These are phyloP conservation scores for Arabidopsis hybrid DNA, from an alignment of 441 rosid genomes.

Conservation along the genomic window DNA sequence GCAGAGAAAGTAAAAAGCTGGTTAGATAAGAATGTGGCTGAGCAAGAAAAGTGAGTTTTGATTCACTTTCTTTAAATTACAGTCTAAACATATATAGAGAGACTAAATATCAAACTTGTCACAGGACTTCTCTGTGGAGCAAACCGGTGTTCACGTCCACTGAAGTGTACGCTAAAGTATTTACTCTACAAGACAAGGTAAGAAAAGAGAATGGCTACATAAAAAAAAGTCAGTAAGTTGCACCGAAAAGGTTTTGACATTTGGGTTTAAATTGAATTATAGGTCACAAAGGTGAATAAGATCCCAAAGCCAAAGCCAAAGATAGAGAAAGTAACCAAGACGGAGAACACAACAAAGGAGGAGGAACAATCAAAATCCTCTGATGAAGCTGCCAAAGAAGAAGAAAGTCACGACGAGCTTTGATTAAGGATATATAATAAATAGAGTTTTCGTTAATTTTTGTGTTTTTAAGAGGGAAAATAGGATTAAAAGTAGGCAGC, in stretches of 20 bases:
- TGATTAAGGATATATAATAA: conserved; percentile 45
- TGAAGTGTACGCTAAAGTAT: conserved; percentile 70
- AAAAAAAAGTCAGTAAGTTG: neutral
- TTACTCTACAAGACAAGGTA: conserved; percentile 89
- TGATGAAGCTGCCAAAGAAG: conserved; percentile 41
- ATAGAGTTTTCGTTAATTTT: conserved; percentile 24
- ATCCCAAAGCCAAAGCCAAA: conserved; percentile 95
- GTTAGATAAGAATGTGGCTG: conserved; percentile 85
- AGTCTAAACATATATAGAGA: neutral
- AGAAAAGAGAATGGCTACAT: neutral
- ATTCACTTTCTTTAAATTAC: neutral
- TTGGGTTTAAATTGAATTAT: neutral
- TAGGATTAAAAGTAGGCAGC: conserved; percentile 38
- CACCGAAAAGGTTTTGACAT: neutral
- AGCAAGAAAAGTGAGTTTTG: conserved; percentile 73
- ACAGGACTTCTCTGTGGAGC: conserved; percentile 66
- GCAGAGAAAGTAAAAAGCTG: conserved; percentile 76
- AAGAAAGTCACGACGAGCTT: conserved; percentile 54
- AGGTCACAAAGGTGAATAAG: conserved; percentile 70
- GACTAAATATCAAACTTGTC: conserved; percentile 28
- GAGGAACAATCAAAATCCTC: conserved; percentile 45
- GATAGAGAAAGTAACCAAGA: conserved; percentile 69
- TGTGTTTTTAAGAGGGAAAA: conserved; percentile 33
- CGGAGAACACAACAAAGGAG: conserved; percentile 53
- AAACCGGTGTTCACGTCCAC: conserved; percentile 80